Evolutionary conservation across 495 filamentous ascomycete genomes (phyloP), one percentile per base, ranked within the genome.

Genomic region (Wilcoxina mikolae): DNA sequence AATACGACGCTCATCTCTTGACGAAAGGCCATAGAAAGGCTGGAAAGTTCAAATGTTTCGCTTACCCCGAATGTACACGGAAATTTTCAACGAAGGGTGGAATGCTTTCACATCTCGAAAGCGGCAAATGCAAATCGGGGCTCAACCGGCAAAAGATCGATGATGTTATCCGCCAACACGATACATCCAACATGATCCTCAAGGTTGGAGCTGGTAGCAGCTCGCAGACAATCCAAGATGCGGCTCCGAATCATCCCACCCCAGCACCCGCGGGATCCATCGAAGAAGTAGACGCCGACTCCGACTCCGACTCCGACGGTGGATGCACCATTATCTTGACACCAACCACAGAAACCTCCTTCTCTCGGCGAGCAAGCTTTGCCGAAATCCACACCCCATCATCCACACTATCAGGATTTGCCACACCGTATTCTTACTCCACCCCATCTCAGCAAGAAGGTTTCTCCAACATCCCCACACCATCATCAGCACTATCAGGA

Each of bases 81-180:
- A 35, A 35, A 35, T 35, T 35, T 15, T 15, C 15, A 15, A 35
- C 7, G 7, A 35, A 35, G 31, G 31, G 31, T 35, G 15, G 31
- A 15, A 59, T 60, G 35, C 39, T 60, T 2, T 25, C 39, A 7
- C 58, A 60, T 39, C 38, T 60, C 29, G 58, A 60, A 29, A 60
- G 29, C n/a, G 57, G 58, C 1, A 17, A 22, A 10, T 60, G 58
- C 20, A 25, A 20, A 9, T 52, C 57, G 0, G 25, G n/a, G 2
- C 31, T 60, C 23, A 42, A 38, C 3, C 54, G 57, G 45, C n/a
- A 31, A 28, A 51, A 50, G 18, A 27, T 60, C 7, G 46, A 59
- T 10, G 29, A 39, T 1, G 28, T 60, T 12, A 56, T 60, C 20
- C 43, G 33, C 5, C 17, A 55, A 17, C 41, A 60, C 9, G 58